Base-by-base conservation (phyloP, 225 moss, liverwort and hornwort species). In the Asterella californica region DNA sequence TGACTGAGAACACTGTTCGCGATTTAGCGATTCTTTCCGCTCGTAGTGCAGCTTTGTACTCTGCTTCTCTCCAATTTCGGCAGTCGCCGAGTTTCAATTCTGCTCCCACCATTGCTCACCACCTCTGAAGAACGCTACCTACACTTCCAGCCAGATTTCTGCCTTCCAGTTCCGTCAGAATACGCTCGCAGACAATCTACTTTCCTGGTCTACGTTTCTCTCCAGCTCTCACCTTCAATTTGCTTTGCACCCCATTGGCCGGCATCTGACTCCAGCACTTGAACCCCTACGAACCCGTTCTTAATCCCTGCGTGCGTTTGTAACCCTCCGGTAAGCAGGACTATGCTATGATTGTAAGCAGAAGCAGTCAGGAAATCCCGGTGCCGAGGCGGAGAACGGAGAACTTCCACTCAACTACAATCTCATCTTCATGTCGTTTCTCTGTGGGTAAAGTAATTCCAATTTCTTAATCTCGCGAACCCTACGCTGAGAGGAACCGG, bases 21-120 rank as follows among this genome's bases (percentile, higher is more conserved):
- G 86, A 82, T 46, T 78, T 82, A 6, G 80, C 83, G 55, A 73
- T 82, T 49, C 86, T 61, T 66, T 88, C 86, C 18, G 77, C 80
- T 71, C 63, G 74, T 77, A 88, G 45, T 10, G 80, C 77, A 45
- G 84, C 82, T 62, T 79, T 83, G 78, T 88, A 88, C 55, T 88
- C 88, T 25, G 79, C 79, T 72, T 86, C 86, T 75, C 81, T 82
- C 88, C 88, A 88, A 37, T 88, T 83, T 75, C 86, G 83, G 83
- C 86, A 88, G 55, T 88, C 88, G 60, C 80, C 83, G 80, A 86
- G 67, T 68, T 78, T 77, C 57, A n/a, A 65, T 57, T 65, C 66
- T 71, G 76, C 37, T n/a, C 27, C 36, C 68, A 66, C 70, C 77
- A 80, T 72, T 34, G 54, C 55, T 55, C 32, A 2, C 4, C 7